Evolutionary conservation across 106 monocot genomes (phyloP), one percentile per base, ranked within the genome.

Genomic region (Alisma plantagoaquatica): DNA sequence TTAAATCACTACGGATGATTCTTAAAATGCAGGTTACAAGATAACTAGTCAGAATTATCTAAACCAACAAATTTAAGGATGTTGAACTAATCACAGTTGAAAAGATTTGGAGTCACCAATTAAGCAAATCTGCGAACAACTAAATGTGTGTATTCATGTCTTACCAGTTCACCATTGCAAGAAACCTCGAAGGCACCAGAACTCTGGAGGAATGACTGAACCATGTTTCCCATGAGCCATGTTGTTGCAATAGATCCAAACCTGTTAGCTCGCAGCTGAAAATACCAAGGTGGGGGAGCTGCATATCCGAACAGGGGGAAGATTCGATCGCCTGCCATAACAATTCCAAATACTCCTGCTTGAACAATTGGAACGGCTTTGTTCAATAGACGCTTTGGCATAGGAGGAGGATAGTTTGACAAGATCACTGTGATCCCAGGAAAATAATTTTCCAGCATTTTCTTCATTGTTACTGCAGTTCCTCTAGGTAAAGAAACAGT

Each of bases 121-220:
- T n/a, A n/a, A n/a, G n/a, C n/a, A n/a, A n/a, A n/a, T n/a, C n/a
- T n/a, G n/a, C n/a, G n/a, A n/a, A n/a, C n/a, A n/a, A n/a, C n/a
- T n/a, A n/a, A n/a, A n/a, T n/a, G n/a, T n/a, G n/a, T n/a, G n/a
- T n/a, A n/a, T n/a, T n/a, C n/a, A n/a, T 38, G 10, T 17, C 81
- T 56, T 72, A 98, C 96, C 78, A 98, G 56, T 33, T 98, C 69
- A 7, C 79, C 79, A 31, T 90, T 85, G 89, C 73, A 98, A 58
- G 77, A 98, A 59, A 98, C 96, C 74, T 98, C 96, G 66, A 90
- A 98, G 61, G 89, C 96, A 49, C 96, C 96, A 21, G 96, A 76
- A 53, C 85, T 82, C 42, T 90, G 96, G 25, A 98, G 70, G 33
- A 71, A 77, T 24, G 68, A 67, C 44, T 90, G 89, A 19, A 71